A percentile compares a stretch with the other conserved stretches of the same genome.
These are phyloP conservation scores for Komagataella ulmi DNA, from an alignment of 805 yeast genomes.

Conservation along the genomic window DNA sequence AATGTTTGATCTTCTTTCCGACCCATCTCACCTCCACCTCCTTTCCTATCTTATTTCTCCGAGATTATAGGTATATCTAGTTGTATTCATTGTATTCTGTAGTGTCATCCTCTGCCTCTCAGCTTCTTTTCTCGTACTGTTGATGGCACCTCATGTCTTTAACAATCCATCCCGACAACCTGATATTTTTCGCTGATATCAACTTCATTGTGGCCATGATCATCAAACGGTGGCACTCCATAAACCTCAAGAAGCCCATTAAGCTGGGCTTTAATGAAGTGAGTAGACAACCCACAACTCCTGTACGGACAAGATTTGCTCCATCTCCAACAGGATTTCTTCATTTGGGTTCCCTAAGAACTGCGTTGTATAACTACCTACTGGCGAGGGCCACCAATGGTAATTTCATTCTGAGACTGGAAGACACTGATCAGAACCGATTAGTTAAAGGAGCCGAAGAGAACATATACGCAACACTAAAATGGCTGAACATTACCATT, in stretches of 20 bases:
- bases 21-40: no score
- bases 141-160: background rate
- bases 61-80: no score
- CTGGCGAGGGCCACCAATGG: slow-evolving; percentile 75
- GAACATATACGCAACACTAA: slow-evolving; percentile 59
- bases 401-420: slow-evolving; percentile 67
- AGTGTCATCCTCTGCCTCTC: background rate
- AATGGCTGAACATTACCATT: slow-evolving; percentile 61
- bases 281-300: slow-evolving; percentile 26
- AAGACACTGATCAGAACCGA: slow-evolving; percentile 85
- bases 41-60: no score
- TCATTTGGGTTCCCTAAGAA: slow-evolving; percentile 89
- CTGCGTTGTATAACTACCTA: slow-evolving; percentile 83
- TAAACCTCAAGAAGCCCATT: background rate
- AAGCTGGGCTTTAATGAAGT: background rate
- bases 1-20: no score
- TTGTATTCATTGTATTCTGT: no score
- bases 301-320: slow-evolving; percentile 86
- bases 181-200: background rate
- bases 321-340: slow-evolving; percentile 96
- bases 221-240: background rate
- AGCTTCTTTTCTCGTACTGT: background rate
- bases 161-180: background rate
- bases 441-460: slow-evolving; percentile 73
- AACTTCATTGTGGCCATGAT: background rate